Evolutionary conservation across 2,329 filamentous ascomycete species (phyloP), one percentile per base, ranked within the genome.

Genomic region (Alternaria ventricosa): DNA sequence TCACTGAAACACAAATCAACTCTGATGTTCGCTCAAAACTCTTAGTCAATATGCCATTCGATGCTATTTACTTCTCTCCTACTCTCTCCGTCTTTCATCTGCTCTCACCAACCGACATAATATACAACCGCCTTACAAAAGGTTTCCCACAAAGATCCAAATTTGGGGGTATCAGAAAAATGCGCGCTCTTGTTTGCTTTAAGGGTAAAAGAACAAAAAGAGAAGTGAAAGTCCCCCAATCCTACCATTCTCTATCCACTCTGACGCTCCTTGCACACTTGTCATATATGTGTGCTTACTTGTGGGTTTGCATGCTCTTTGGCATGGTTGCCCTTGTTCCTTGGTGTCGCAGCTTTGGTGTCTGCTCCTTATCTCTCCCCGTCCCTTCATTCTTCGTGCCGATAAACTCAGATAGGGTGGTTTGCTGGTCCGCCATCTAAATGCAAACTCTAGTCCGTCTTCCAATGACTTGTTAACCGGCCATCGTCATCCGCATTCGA

Each of bases 391-490:
- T 18, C 13, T 36, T 13, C 9, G 22, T 6, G 22, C 47, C 27
- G 30, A 22, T 9, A 30, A 41, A 36, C 20, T 13, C 30, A 18
- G 12, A 20, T 7, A 5, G 20, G 20, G 30, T n/a, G 49, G 15
- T 53, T 12, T 22, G 18, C 27, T 30, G 22, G 36, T 9, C 22
- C 12, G 7, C 18, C 18, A 12, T n/a, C 18, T 12, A 7, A 10
- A 6, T 10, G 15, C 23, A 11, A n/a, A 23, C 5, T 61, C 59
- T 67, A 97, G 79, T 97, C 95, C 22, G 90, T 91, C 84, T 98
- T 98, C 94, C 95, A 98, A 80, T 98, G 95, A 43, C 88, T 88
- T 4, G 89, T 89, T 61, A 93, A 80, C 28, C 87, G 85, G 30
- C 87, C 86, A 72, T 97, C 92, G 53, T 92, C 87, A 74, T 96